Evolutionary conservation across 2,329 filamentous ascomycete genomes (phyloP), one percentile per base, ranked within the genome.

Genomic region (Fusarium oxysporum): DNA sequence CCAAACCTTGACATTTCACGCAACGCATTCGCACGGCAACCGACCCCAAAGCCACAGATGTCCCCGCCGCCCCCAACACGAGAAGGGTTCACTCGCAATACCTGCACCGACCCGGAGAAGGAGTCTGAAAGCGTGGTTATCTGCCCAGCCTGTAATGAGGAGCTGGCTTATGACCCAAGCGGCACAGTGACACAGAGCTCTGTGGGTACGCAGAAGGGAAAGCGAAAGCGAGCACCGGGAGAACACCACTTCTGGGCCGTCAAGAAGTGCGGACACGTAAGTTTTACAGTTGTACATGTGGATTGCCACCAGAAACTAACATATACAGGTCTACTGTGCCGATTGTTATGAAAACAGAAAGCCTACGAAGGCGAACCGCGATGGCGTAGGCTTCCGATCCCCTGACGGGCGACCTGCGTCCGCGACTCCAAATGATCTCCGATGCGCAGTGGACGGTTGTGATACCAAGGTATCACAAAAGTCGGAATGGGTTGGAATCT

Each of bases 241-340:
- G 95, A 97, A 82, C 91, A 93, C 78, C 93, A 97, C 77, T 96
- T 98, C 70, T 98, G 95, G 95, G 92, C 96, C 2, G 87, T 96
- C 40, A 97, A 95, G 82, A 88, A 88, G 57, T 99, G 96, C 80
- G 96, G 96, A 72, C 96, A 99, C 84, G 96, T 98, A 88, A 79
- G 86, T 45, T 41, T 81, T 23, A 9, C n/a, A 45, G 14, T 30
- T 51, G 41, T 33, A 35, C 50, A 44, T 21, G 35, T 9, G 30
- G 40, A 51, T 33, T 19, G 56, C 32, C 2, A 40, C 23, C 4
- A 13, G 23, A 28, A 65, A 56, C 64, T 67, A 51, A 70, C 70
- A 40, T 38, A 10, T 17, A 11, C 45, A 92, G 90, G 90, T 92
- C 19, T 92, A 90, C 77, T 92, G 90, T 80, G 86, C 86, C 65